phyloP scores from a whole-genome alignment of 2,329 filamentous ascomycete species.

The Dendryphion nanum region DNA sequence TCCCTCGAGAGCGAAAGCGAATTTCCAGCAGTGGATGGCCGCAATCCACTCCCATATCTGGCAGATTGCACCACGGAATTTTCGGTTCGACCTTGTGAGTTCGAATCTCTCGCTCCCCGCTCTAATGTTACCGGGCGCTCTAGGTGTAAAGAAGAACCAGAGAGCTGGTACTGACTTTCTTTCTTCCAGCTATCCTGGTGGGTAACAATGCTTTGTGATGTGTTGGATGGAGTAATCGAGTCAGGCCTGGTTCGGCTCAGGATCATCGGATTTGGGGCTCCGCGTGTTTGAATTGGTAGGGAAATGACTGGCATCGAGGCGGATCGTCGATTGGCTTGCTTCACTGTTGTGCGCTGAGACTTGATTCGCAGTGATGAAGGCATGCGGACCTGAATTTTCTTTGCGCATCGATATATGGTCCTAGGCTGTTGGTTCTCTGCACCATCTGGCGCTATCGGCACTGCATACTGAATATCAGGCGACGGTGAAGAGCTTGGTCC shows the following conservation, averaged over 20 bases:
- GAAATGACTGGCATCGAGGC: constrained; percentile 25
- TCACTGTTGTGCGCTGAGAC: constrained; percentile 14
- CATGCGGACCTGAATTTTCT: constrained; percentile 30
- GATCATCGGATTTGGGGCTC: constrained; percentile 1
- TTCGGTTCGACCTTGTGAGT: constrained; percentile 1
- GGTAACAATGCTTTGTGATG: too few species aligned
- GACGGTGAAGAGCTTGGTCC: constrained; percentile 8
- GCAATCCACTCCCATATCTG: constrained; percentile 12
- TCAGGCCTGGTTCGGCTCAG: too few species aligned
- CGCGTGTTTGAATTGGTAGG: constrained; percentile 10
- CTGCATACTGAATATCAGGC: constrained; percentile 23
- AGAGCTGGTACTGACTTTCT: too few species aligned
- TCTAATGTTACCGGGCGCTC: too few species aligned
- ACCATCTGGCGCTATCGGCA: constrained; percentile 17
- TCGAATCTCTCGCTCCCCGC: not conserved
- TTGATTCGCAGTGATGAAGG: constrained; percentile 21
- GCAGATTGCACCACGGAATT: too few species aligned
- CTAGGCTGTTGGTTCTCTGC: constrained; percentile 18
- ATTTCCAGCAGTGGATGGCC: constrained; percentile 15
- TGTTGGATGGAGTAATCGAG: too few species aligned
- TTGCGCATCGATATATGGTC: constrained; percentile 24
- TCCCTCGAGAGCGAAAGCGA: constrained; percentile 19
- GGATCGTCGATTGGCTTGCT: constrained; percentile 20
- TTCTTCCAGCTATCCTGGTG: too few species aligned
- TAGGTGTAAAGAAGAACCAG: too few species aligned